Evolutionary conservation across 75 land plant species (phyloP), one percentile per base, ranked within the genome.

Genomic region (Isoetes taiwanensis): DNA sequence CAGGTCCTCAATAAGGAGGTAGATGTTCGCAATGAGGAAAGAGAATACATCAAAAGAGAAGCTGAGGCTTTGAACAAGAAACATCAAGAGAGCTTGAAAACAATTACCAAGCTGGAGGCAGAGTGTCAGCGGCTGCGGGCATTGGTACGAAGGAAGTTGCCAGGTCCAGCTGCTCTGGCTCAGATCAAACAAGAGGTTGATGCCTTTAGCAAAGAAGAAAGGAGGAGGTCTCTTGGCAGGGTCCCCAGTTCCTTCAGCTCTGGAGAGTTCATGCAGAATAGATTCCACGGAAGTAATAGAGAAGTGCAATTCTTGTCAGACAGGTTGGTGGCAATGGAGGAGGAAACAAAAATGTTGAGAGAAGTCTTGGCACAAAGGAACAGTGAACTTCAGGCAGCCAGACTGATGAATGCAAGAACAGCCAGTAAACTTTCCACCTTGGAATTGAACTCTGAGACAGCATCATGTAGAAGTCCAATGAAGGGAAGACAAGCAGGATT

Each of bases 241-340:
- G 8, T 8, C 4, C 25, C n/a, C 25, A 46, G 19, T n/a, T 46
- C 50, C 5, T 23, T 19, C 16, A n/a, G 21, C 4, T 16, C 50
- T 19, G 4, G 21, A 46, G 50, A 46, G 25, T n/a, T 46, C n/a
- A n/a, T n/a, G n/a, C n/a, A n/a, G n/a, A n/a, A n/a, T n/a, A n/a
- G n/a, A n/a, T n/a, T n/a, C n/a, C n/a, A n/a, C n/a, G 48, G 10
- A 50, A 57, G 63, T 21, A 39, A 35, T 19, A 62, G 54, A 31
- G 69, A 67, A 57, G 65, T 73, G 27, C 40, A 34, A 33, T 21
- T 72, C 32, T 41, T 80, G 32, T 62, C 75, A 41, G 83, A 79
- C 43, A 73, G 66, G n/a, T 56, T 90, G 31, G 9, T 59, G 5
- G 41, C 71, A 32, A 30, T 80, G 69, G 79, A 82, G 69, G 43